A percentile compares a stretch with the other conserved stretches of the same genome.
These are phyloP conservation scores for Fraxinus baroniana DNA, from an alignment of 305 asterid species.

Conservation along the genomic window DNA sequence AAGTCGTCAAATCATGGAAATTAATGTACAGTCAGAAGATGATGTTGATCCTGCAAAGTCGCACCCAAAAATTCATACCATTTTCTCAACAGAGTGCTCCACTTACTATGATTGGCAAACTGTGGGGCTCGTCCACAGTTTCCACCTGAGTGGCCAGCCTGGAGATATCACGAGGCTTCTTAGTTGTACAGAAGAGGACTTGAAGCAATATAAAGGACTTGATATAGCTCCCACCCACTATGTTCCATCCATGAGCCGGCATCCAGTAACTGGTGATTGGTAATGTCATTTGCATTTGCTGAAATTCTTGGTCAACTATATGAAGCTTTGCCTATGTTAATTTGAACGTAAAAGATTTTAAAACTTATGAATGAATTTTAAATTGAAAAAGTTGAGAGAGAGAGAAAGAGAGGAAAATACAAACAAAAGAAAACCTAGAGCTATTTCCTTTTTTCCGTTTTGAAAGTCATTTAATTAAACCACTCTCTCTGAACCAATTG, in stretches of 20 bases:
- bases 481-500: neutral
- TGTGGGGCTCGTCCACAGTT: slow-evolving; percentile 89
- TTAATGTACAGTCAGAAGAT: slow-evolving; percentile 36
- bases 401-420: neutral
- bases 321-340: neutral
- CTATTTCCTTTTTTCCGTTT: neutral
- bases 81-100: slow-evolving; percentile 88
- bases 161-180: slow-evolving; percentile 86
- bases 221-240: slow-evolving; percentile 93
- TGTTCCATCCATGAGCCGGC: slow-evolving; percentile 99
- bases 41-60: slow-evolving; percentile 56
- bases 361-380: neutral
- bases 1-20: slow-evolving; percentile 67
- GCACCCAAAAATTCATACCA: slow-evolving; percentile 77
- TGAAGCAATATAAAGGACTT: slow-evolving; percentile 81
- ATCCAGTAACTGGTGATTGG: slow-evolving; percentile 95
- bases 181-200: slow-evolving; percentile 86
- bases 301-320: neutral
- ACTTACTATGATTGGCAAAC: slow-evolving; percentile 97
- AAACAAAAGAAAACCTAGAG: neutral
- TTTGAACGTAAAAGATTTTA: neutral
- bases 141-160: slow-evolving; percentile 85
- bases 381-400: neutral
- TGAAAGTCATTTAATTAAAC: neutral
- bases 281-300: slow-evolving; percentile 30